These are phyloP conservation scores for Allium sativum DNA, from an alignment of 106 monocot genomes.

Conservation along the genomic window DNA sequence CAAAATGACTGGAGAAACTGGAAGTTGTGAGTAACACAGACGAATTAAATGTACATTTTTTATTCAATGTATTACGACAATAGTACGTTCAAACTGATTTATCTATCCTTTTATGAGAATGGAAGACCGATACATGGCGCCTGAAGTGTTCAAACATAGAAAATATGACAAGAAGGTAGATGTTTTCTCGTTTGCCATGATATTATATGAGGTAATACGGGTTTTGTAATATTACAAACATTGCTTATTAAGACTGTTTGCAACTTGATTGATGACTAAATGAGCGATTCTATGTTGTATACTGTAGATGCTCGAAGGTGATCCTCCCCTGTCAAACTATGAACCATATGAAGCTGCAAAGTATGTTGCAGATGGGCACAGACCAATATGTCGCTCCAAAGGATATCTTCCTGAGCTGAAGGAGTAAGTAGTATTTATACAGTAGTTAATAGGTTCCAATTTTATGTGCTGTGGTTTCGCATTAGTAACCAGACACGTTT, in stretches of 20 bases:
- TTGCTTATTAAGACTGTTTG: background rate
- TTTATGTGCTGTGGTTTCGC: too few relatives aligned
- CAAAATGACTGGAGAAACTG: constrained; percentile 99
- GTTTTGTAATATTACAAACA: background rate
- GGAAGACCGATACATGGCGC: constrained; percentile 91
- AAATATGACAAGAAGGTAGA: constrained; percentile 99
- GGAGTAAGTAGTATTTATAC: constrained; percentile 28
- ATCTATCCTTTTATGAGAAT: constrained; percentile 22
- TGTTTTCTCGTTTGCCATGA: constrained; percentile 99
- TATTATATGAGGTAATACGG: constrained; percentile 81
- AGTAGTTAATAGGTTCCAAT: too few relatives aligned
- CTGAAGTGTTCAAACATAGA: constrained; percentile 96
- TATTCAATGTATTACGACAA: background rate
- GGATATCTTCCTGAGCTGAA: constrained; percentile 52
- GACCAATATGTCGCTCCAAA: constrained; percentile 69
- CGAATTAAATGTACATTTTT: constrained; percentile 10
- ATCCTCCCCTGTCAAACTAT: constrained; percentile 70
- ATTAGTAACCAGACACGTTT: too few relatives aligned
- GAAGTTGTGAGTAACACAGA: constrained; percentile 93
- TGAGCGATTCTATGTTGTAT: background rate
- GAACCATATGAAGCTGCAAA: constrained; percentile 98
- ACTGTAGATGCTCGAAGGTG: constrained; percentile 90
- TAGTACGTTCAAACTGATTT: constrained; percentile 1
- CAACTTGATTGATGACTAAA: background rate
- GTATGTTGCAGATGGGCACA: constrained; percentile 63